Evolutionary conservation across 2,329 filamentous ascomycete genomes (phyloP).

Genomic region (Colletotrichum lentis): DNA sequence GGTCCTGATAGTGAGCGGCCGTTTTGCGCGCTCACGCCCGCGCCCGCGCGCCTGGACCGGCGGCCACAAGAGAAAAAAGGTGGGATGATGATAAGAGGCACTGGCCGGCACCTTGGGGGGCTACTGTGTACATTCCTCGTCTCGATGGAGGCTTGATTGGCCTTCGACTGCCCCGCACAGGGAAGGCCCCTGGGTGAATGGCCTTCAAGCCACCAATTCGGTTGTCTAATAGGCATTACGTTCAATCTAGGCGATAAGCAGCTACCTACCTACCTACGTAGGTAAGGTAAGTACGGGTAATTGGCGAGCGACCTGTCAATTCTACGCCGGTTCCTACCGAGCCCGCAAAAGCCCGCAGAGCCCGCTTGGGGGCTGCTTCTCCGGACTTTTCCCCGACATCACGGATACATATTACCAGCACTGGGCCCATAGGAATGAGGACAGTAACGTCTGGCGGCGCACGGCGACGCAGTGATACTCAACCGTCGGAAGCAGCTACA

Average conservation of each 20-base stretch:
- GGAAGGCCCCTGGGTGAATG: constrained; percentile 17
- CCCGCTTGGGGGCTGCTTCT: constrained; percentile 4
- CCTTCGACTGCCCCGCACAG: constrained; percentile 32
- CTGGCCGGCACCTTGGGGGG: constrained; percentile 7
- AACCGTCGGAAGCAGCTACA: too few species aligned
- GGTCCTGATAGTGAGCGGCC: constrained; percentile 25
- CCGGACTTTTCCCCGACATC: constrained; percentile 1
- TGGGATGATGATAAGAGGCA: constrained; percentile 35
- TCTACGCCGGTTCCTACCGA: constrained; percentile 11
- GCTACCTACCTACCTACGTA: too few species aligned
- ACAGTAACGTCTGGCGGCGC: not conserved
- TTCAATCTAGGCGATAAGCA: constrained; percentile 36
- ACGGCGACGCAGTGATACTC: not conserved
- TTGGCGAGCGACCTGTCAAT: not conserved
- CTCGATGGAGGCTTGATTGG: constrained; percentile 24
- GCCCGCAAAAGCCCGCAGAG: not conserved
- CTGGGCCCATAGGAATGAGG: not conserved
- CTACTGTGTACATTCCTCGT: not conserved
- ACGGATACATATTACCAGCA: not conserved
- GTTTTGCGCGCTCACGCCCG: constrained; percentile 6
- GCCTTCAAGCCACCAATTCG: constrained; percentile 24
- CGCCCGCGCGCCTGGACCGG: constrained; percentile 32
- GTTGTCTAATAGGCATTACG: constrained; percentile 37
- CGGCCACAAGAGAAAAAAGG: constrained; percentile 29
- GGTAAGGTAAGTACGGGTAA: too few species aligned